Conservation (phyloP, 441 rosid genomes). For the Bocquillonia castaneifolia region DNA sequence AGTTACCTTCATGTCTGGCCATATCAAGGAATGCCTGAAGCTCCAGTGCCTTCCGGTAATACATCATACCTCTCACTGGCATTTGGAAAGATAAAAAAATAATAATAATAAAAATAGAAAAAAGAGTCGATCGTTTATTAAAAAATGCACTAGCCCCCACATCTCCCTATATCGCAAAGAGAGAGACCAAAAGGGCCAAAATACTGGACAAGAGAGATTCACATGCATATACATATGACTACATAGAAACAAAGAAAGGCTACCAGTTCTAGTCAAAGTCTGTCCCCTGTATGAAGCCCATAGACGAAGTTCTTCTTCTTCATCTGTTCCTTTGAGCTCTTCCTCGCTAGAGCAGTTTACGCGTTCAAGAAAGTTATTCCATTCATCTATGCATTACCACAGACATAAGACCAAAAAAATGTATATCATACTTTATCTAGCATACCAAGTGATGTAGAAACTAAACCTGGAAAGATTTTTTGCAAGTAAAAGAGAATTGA, state of each 20-base stretch:
- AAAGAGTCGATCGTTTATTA: neutral
- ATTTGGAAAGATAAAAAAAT: conserved; percentile 27
- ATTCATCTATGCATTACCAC: conserved; percentile 64
- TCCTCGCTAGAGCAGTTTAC: conserved; percentile 53
- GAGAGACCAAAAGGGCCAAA: neutral
- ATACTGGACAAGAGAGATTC: neutral
- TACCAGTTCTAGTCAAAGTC: conserved; percentile 96
- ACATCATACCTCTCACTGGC: conserved; percentile 99
- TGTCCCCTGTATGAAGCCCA: conserved; percentile 99
- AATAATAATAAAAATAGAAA: conserved; percentile 18
- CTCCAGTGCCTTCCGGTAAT: conserved; percentile 94
- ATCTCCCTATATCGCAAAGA: neutral
- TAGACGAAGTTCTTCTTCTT: conserved; percentile 79
- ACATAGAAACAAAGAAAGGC: conserved; percentile 18
- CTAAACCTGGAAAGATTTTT: conserved; percentile 93
- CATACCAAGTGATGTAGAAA: conserved; percentile 1
- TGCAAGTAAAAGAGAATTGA: conserved; percentile 95
- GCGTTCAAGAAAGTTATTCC: conserved; percentile 92
- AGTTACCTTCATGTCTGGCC: conserved; percentile 89
- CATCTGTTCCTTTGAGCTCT: conserved; percentile 53
- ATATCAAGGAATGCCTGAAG: conserved; percentile 99
- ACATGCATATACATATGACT: neutral
- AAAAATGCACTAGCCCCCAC: neutral
- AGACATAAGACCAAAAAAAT: neutral
- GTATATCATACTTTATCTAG: neutral